Conservation (phyloP, 495 filamentous ascomycete genomes). For the Podospora anserina region DNA sequence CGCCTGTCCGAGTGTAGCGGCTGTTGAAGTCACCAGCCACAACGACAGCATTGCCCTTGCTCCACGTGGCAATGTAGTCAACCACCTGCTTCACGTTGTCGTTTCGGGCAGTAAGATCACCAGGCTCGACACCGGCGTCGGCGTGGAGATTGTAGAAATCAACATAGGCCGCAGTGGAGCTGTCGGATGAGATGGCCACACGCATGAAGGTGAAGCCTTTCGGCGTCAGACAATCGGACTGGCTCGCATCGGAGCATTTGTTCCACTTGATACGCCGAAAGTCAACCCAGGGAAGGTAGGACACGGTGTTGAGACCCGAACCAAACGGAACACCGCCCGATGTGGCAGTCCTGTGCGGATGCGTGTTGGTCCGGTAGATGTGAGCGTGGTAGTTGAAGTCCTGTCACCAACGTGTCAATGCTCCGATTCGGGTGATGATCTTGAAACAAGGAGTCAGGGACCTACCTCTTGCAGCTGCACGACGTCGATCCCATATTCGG, state of each 20-base stretch:
- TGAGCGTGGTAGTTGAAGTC: constrained; percentile 65
- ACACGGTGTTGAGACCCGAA: constrained; percentile 58
- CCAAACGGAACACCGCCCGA: constrained; percentile 60
- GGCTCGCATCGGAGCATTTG: constrained; percentile 52
- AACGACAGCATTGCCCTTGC: constrained; percentile 55
- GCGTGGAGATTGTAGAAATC: constrained; percentile 63
- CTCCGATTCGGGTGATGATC: neutral
- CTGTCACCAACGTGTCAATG: constrained; percentile 20
- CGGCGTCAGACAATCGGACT: constrained; percentile 58
- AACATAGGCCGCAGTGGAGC: constrained; percentile 40
- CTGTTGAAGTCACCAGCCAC: constrained; percentile 60
- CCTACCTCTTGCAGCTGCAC: constrained; percentile 60
- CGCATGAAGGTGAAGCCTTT: constrained; percentile 66
- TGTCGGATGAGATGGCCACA: constrained; percentile 25
- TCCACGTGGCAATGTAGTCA: constrained; percentile 50
- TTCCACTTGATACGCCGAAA: constrained; percentile 58
- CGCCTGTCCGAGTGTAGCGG: constrained; percentile 52
- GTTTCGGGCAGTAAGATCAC: constrained; percentile 50
- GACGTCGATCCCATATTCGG: constrained; percentile 53
- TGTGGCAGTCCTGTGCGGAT: constrained; percentile 57
- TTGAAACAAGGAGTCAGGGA: neutral
- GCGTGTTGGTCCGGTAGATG: constrained; percentile 53
- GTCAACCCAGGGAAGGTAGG: constrained; percentile 53
- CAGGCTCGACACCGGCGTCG: constrained; percentile 54
- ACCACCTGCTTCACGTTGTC: constrained; percentile 55